These are phyloP conservation scores for Podospora anserina DNA, from an alignment of 495 filamentous ascomycete species.

Conservation along the genomic window DNA sequence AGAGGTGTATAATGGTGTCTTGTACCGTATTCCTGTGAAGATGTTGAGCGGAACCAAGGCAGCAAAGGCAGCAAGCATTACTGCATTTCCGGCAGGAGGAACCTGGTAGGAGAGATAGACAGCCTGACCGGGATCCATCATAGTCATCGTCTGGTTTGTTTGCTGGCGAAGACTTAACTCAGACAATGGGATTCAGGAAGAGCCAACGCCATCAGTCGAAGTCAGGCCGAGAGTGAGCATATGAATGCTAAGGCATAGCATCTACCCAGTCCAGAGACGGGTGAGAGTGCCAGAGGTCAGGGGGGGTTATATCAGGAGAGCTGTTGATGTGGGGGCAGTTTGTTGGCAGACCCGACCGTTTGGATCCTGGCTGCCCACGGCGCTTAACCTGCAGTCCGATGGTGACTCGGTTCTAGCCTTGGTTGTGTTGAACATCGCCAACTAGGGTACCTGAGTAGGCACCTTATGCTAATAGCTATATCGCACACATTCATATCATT, in stretches of 20 bases:
- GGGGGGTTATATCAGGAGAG: too few relatives aligned
- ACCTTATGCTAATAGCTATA: too few relatives aligned
- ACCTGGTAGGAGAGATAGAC: conserved; percentile 32
- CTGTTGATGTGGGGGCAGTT: not conserved
- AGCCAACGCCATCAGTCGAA: too few relatives aligned
- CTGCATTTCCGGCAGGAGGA: conserved; percentile 31
- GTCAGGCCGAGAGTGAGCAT: too few relatives aligned
- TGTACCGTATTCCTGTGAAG: conserved; percentile 39
- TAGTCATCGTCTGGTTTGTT: not conserved
- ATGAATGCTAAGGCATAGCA: too few relatives aligned
- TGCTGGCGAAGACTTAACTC: too few relatives aligned
- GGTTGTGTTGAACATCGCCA: not conserved
- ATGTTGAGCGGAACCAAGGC: conserved; percentile 35
- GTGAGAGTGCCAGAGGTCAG: not conserved
- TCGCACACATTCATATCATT: too few relatives aligned
- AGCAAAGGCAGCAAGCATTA: conserved; percentile 42
- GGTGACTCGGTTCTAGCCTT: not conserved
- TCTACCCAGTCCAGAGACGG: too few relatives aligned
- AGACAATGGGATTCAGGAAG: too few relatives aligned
- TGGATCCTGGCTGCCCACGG: conserved; percentile 8
- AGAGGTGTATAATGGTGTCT: conserved; percentile 32
- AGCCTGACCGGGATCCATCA: conserved; percentile 14
- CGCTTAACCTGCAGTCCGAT: conserved; percentile 15
- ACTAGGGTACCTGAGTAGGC: too few relatives aligned
- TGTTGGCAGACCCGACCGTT: conserved; percentile 17